phyloP scores from a whole-genome alignment of 2,329 filamentous ascomycete genomes.

The Hymenoscyphus fraxineus region DNA sequence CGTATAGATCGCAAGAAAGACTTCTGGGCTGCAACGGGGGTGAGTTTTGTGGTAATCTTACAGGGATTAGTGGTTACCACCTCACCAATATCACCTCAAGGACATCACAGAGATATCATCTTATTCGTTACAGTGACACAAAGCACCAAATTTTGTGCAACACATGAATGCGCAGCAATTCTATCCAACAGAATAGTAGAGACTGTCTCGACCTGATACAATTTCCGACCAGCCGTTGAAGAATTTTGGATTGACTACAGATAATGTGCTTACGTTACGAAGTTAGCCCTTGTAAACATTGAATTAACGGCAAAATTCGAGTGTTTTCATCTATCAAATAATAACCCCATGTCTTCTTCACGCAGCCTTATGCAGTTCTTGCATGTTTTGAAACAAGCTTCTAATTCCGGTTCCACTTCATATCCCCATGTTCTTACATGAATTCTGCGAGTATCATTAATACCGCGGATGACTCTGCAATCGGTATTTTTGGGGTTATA shows the following conservation, averaged over 20 bases:
- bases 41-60: background rate
- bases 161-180: background rate
- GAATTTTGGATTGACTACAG: background rate
- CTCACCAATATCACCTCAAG: background rate
- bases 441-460: background rate
- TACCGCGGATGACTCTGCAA: background rate
- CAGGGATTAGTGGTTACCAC: background rate
- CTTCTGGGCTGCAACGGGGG: background rate
- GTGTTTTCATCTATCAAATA: background rate
- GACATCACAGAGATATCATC: background rate
- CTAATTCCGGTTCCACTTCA: background rate
- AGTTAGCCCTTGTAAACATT: background rate
- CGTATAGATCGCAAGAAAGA: background rate
- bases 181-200: background rate
- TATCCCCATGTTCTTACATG: background rate
- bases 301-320: background rate
- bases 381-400: background rate
- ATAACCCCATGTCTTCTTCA: background rate
- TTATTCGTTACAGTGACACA: background rate
- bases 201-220: background rate
- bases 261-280: background rate
- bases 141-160: background rate
- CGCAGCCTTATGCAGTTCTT: conserved; percentile 1
- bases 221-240: background rate
- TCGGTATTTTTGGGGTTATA: background rate